phyloP scores from a whole-genome alignment of 164 flowering plant genomes.

The Warburgia ugandensis region DNA sequence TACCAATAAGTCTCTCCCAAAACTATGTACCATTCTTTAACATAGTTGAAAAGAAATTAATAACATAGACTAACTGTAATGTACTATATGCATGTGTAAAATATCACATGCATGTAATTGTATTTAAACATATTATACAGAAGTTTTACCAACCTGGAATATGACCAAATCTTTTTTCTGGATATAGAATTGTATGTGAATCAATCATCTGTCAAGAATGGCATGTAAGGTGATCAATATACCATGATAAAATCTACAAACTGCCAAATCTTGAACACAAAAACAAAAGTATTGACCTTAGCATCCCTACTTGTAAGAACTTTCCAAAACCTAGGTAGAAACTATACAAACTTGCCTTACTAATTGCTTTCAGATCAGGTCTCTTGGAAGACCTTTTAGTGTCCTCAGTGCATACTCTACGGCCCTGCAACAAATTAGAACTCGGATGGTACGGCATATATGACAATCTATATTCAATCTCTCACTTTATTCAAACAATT shows the following conservation, averaged over 20 bases:
- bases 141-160: slow-evolving; percentile 56
- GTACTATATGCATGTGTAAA: not conserved
- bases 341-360: slow-evolving; percentile 18
- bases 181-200: slow-evolving; percentile 26
- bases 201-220: slow-evolving; percentile 59
- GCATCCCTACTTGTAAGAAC: not conserved
- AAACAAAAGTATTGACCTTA: not conserved
- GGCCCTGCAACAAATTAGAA: slow-evolving; percentile 27
- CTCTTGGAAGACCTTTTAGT: slow-evolving; percentile 28
- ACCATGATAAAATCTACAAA: not conserved
- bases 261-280: not conserved
- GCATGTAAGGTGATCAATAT: not conserved
- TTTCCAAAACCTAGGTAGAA: not conserved
- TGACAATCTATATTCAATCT: not conserved
- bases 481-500: not conserved
- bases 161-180: slow-evolving; percentile 47
- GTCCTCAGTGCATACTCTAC: slow-evolving; percentile 13
- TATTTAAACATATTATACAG: not conserved
- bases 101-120: not conserved
- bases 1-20: too few relatives aligned
- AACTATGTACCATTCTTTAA: too few relatives aligned
- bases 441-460: not conserved
- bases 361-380: slow-evolving; percentile 37
- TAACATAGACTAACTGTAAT: not conserved
- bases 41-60: not conserved